phyloP scores from a whole-genome alignment of 1,284 basidiomycete species.

The Puccinia sorghi region DNA sequence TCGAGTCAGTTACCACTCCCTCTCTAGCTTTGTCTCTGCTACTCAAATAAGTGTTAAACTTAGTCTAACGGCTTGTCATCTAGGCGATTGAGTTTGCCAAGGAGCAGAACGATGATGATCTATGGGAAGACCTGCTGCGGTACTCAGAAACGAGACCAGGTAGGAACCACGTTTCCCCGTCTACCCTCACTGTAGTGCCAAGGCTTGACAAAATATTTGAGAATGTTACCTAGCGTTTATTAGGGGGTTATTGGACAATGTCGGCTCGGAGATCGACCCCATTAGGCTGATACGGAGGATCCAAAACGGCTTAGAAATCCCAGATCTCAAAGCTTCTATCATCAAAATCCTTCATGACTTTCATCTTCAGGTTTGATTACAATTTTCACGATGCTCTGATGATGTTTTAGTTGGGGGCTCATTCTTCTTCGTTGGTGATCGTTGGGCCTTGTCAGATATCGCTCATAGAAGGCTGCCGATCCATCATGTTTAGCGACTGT shows the following conservation, averaged over 20 bases:
- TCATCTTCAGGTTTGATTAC: slow-evolving; percentile 66
- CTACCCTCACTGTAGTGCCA: slow-evolving; percentile 21
- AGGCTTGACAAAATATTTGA: no score
- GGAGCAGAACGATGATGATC: slow-evolving; percentile 92
- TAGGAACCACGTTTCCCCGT: slow-evolving; percentile 55
- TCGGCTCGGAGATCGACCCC: slow-evolving; percentile 93
- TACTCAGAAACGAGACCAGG: slow-evolving; percentile 92
- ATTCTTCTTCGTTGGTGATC: no score
- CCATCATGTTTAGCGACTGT: slow-evolving; percentile 79
- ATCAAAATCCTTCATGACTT: slow-evolving; percentile 98
- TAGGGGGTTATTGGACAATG: slow-evolving; percentile 83
- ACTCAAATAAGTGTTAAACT: not conserved
- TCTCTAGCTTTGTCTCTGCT: not conserved
- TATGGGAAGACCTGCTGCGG: slow-evolving; percentile 93
- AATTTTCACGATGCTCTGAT: not conserved
- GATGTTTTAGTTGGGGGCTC: no score
- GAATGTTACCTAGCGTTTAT: slow-evolving; percentile 71
- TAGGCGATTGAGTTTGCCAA: slow-evolving; percentile 98
- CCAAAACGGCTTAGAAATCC: slow-evolving; percentile 92
- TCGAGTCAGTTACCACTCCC: slow-evolving; percentile 63
- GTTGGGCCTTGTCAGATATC: slow-evolving; percentile 66
- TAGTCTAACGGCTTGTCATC: not conserved
- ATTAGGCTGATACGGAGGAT: slow-evolving; percentile 90
- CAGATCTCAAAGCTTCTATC: slow-evolving; percentile 85
- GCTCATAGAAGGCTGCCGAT: slow-evolving; percentile 83